phyloP scores from a whole-genome alignment of 2,329 filamentous ascomycete genomes.

The Verruconis gallopava region DNA sequence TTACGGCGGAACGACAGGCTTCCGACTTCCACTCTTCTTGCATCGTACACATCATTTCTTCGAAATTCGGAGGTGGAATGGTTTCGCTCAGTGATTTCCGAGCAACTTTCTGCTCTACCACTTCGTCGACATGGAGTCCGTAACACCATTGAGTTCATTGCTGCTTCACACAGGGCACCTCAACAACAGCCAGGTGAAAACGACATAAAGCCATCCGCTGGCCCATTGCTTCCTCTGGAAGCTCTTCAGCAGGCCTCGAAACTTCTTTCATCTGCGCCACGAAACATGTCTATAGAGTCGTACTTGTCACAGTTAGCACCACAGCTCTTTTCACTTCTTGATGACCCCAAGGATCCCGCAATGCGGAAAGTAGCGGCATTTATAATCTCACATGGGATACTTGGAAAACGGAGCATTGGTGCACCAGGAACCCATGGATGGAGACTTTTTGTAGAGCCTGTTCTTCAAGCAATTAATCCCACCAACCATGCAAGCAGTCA shows the following conservation, averaged over 20 bases:
- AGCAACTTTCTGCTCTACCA: slow-evolving; percentile 46
- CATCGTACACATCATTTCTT: neutral
- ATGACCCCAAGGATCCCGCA: slow-evolving; percentile 45
- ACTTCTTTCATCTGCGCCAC: slow-evolving; percentile 48
- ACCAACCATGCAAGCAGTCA: no score
- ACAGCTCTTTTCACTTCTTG: slow-evolving; percentile 49
- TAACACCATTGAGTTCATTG: slow-evolving; percentile 57
- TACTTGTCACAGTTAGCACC: slow-evolving; percentile 51
- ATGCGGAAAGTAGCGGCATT: slow-evolving; percentile 47
- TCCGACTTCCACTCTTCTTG: neutral
- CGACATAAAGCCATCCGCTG: slow-evolving; percentile 25
- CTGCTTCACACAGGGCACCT: slow-evolving; percentile 47
- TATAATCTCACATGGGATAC: slow-evolving; percentile 52
- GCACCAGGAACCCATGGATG: slow-evolving; percentile 50
- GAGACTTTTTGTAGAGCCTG: slow-evolving; percentile 46
- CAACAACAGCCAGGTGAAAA: slow-evolving; percentile 31
- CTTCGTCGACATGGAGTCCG: slow-evolving; percentile 51
- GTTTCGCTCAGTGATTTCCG: slow-evolving; percentile 45
- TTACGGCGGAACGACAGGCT: neutral
- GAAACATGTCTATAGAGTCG: slow-evolving; percentile 36
- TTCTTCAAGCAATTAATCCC: slow-evolving; percentile 38
- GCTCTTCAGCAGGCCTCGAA: slow-evolving; percentile 50
- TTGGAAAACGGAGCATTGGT: slow-evolving; percentile 50
- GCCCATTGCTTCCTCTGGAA: slow-evolving; percentile 52
- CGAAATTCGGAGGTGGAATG: slow-evolving; percentile 35